These are phyloP conservation scores for Hymenoscyphus linearis DNA, from an alignment of 2,329 filamentous ascomycete genomes.

Conservation along the genomic window DNA sequence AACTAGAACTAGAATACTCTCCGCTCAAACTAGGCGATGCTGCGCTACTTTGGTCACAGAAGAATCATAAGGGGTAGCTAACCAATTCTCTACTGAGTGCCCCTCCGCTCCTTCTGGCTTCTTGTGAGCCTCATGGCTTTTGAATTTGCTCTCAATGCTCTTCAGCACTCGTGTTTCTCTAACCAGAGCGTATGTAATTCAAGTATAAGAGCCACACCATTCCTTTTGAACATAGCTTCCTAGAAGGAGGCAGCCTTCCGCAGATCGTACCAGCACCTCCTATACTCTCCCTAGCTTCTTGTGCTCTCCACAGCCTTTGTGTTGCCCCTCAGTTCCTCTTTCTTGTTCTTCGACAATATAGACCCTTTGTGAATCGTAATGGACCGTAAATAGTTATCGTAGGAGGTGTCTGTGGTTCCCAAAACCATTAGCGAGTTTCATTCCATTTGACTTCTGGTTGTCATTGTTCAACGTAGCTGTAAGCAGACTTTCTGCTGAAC, in stretches of 20 bases:
- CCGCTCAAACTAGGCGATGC: background rate
- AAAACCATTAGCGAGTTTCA: background rate
- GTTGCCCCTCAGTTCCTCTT: background rate
- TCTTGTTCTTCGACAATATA: background rate
- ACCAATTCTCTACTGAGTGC: background rate
- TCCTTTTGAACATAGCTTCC: background rate
- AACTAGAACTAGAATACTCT: background rate
- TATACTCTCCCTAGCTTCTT: background rate
- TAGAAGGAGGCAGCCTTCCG: background rate
- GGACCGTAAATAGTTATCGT: background rate
- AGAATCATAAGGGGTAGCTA: background rate
- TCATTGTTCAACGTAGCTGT: background rate
- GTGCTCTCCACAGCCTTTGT: background rate
- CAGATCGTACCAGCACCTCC: background rate
- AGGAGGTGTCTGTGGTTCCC: background rate
- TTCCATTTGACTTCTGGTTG: background rate
- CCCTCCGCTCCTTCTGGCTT: background rate
- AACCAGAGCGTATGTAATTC: too few species aligned
- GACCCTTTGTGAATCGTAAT: background rate
- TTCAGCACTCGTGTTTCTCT: background rate
- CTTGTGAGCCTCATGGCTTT: background rate
- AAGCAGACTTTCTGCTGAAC: background rate
- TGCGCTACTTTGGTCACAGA: background rate
- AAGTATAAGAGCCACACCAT: background rate
- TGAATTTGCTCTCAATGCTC: background rate